A percentile compares a stretch with the other conserved stretches of the same genome.
Evolutionary conservation across 176 grass and related monocot genomes (phyloP).

Genomic region (Cocos nucifera): DNA sequence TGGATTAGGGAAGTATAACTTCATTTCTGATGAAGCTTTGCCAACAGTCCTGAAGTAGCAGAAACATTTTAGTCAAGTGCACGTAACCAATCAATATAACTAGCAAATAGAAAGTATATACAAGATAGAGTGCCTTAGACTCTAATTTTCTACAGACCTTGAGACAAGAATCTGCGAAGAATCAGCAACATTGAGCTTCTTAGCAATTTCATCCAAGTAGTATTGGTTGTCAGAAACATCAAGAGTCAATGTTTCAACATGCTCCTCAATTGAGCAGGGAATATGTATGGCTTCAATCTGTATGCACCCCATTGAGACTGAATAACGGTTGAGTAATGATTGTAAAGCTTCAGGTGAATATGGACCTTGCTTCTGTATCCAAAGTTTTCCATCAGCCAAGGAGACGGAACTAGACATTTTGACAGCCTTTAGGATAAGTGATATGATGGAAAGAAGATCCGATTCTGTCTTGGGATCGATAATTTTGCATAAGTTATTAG

Average conservation of each 20-base stretch:
- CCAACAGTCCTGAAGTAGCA: conserved; percentile 66
- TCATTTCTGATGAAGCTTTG: conserved; percentile 87
- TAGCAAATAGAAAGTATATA: neutral
- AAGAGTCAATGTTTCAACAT: conserved; percentile 36
- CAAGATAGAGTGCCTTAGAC: neutral
- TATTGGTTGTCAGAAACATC: conserved; percentile 44
- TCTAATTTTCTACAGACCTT: conserved; percentile 36
- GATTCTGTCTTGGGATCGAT: conserved; percentile 51
- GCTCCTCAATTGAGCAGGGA: conserved; percentile 51
- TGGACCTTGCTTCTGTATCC: conserved; percentile 44
- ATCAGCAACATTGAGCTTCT: conserved; percentile 45
- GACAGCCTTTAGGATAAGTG: conserved; percentile 60
- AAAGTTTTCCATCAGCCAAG: conserved; percentile 40
- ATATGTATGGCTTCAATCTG: conserved; percentile 48
- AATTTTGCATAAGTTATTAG: conserved; percentile 65
- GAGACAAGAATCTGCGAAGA: conserved; percentile 65
- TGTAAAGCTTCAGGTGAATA: conserved; percentile 42
- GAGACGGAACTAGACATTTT: conserved; percentile 42
- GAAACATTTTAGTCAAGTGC: conserved; percentile 21
- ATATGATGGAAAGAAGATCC: conserved; percentile 55
- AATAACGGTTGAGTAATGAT: conserved; percentile 33
- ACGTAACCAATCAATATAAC: neutral
- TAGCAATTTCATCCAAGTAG: conserved; percentile 75
- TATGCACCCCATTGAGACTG: conserved; percentile 19
- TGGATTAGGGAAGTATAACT: conserved; percentile 68